A percentile compares a stretch with the other conserved stretches of the same genome.
These are phyloP conservation scores for Cladochytrium replicatum DNA, from an alignment of 192 early-diverging fungal genomes.

Conservation along the genomic window DNA sequence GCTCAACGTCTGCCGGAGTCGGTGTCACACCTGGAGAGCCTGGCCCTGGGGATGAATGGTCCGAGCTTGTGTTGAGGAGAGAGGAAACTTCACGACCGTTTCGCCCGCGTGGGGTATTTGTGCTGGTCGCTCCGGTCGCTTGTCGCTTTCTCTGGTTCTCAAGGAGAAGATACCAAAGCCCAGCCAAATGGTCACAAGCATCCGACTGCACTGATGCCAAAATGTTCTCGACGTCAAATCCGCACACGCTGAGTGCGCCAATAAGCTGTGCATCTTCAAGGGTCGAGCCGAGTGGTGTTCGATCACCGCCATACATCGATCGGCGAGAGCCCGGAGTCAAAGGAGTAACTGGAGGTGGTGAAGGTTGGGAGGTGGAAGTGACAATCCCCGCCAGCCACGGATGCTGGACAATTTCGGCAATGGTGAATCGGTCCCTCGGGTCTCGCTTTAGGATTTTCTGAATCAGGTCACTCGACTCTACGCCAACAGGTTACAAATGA, in stretches of 20 bases:
- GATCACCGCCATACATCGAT: no score
- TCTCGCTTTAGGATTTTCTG: conserved; percentile 52
- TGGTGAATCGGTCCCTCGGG: conserved; percentile 50
- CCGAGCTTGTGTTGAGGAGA: no score
- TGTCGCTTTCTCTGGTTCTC: conserved; percentile 27
- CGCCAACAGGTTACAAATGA: neutral
- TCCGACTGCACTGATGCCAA: conserved; percentile 42
- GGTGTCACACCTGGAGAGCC: no score
- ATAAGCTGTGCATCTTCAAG: conserved; percentile 38
- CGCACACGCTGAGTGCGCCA: conserved; percentile 32
- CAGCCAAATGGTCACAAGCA: conserved; percentile 47
- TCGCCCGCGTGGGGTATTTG: no score
- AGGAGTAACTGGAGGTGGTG: conserved; percentile 13
- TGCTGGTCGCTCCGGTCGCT: no score
- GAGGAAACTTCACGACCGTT: no score
- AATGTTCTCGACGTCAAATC: conserved; percentile 48
- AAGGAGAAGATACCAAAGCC: conserved; percentile 60
- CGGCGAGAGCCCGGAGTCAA: conserved; percentile 14
- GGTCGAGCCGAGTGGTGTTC: conserved; percentile 24
- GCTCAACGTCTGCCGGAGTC: no score
- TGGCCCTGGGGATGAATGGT: no score
- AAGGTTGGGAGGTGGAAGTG: conserved; percentile 4
- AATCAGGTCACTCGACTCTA: conserved; percentile 56
- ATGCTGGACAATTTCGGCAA: conserved; percentile 57
- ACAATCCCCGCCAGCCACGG: conserved; percentile 53